Evolutionary conservation across 2,329 filamentous ascomycete genomes (phyloP).

Genomic region (Aureobasidium melanogenum): DNA sequence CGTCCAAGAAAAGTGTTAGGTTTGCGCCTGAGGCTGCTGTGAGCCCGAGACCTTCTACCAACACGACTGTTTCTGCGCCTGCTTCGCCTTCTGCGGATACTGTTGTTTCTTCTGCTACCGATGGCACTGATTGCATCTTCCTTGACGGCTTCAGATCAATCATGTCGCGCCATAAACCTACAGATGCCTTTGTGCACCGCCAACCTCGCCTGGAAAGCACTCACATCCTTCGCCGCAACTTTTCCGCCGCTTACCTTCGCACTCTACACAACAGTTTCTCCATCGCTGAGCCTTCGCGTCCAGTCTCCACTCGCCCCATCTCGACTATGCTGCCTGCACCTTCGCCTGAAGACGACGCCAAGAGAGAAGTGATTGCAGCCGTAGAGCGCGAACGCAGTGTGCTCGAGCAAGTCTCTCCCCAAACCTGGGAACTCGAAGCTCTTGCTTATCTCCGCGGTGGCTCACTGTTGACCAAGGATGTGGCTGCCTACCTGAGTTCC

Average conservation of each 20-base stretch:
- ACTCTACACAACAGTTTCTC: constrained; percentile 78
- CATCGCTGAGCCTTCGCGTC: constrained; percentile 45
- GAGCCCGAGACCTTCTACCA: constrained; percentile 30
- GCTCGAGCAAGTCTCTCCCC: constrained; percentile 56
- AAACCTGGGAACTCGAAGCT: constrained; percentile 56
- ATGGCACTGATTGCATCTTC: constrained; percentile 61
- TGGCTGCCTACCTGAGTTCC: constrained; percentile 29
- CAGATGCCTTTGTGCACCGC: constrained; percentile 77
- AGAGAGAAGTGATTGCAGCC: constrained; percentile 23
- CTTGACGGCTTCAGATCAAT: constrained; percentile 79
- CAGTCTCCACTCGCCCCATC: constrained; percentile 34
- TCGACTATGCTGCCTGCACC: constrained; percentile 32
- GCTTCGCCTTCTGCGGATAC: neutral
- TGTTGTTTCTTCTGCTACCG: neutral
- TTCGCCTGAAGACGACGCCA: constrained; percentile 20
- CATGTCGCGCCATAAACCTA: constrained; percentile 51
- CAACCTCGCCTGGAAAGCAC: constrained; percentile 80
- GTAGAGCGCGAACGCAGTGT: constrained; percentile 73
- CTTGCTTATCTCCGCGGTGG: constrained; percentile 52
- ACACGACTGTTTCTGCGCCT: neutral
- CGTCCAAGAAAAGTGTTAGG: constrained; percentile 64
- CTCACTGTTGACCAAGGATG: constrained; percentile 48
- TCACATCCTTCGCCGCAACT: constrained; percentile 70
- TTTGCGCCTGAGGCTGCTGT: constrained; percentile 41
- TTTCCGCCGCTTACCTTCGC: constrained; percentile 63